A percentile compares a stretch with the other conserved stretches of the same genome.
Evolutionary conservation across 768 basidiomycete genomes (phyloP).

Genomic region (Cyathus striatus): DNA sequence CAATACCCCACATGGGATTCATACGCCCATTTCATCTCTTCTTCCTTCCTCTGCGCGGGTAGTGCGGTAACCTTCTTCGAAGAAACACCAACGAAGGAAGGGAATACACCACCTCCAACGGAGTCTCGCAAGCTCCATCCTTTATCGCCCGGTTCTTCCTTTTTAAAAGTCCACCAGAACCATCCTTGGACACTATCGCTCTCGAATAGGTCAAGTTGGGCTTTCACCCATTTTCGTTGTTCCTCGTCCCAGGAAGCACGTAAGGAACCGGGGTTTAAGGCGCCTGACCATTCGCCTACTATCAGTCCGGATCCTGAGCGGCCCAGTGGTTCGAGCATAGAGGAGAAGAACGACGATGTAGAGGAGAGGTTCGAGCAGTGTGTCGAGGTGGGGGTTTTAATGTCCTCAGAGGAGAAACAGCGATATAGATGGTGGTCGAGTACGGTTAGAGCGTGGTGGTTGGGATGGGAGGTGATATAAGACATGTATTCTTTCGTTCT

Average conservation of each 20-base stretch:
- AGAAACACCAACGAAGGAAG: constrained; percentile 40
- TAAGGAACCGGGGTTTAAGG: constrained; percentile 61
- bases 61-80: too few relatives aligned
- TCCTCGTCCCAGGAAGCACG: constrained; percentile 25
- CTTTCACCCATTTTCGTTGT: constrained; percentile 43
- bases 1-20: constrained; percentile 31
- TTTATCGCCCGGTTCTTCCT: constrained; percentile 55
- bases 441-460: constrained; percentile 35
- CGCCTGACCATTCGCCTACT: constrained; percentile 79
- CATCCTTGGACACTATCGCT: constrained; percentile 51
- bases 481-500: constrained; percentile 54
- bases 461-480: constrained; percentile 34
- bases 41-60: constrained; percentile 1
- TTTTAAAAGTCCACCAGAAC: constrained; percentile 87
- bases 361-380: constrained; percentile 48
- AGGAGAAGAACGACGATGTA: constrained; percentile 29
- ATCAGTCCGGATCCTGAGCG: constrained; percentile 38
- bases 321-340: too few relatives aligned
- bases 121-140: constrained; percentile 77
- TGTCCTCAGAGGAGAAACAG: constrained; percentile 66
- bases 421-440: constrained; percentile 84
- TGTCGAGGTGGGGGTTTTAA: constrained; percentile 40
- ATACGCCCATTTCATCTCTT: constrained; percentile 1
- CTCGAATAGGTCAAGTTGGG: constrained; percentile 67
- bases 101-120: constrained; percentile 57